Base-by-base conservation (phyloP, 305 asterid species). In the Andrographis paniculata region DNA sequence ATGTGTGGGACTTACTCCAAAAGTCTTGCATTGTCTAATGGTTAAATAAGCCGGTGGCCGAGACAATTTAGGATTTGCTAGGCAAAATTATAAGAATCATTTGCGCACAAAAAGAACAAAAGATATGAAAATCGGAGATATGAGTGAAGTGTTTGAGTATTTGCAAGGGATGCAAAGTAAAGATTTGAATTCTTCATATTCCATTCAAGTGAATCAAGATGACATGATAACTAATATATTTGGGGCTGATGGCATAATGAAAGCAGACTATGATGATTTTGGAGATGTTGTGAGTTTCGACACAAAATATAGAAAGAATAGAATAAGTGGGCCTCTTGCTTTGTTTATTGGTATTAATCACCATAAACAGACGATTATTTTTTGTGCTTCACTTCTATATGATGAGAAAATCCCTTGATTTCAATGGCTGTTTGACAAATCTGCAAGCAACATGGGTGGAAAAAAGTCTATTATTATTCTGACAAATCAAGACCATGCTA, bases 271-370 rank as follows among this genome's bases (percentile, higher is more conserved):
- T 24, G 20, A 17, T 20, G 12, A 1, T 51, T 59, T 52, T 14
- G 59, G 48, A 40, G 65, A 35, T n/a, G 42, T 51, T 5, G 38
- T 51, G 3, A 12, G 27, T 6, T 59, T 51, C 39, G 48, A 59
- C 3, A 52, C 42, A 1, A 59, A 53, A 0, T 59, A 33, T 23
- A 3, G 28, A 5, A 50, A n/a, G 7, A 43, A 44, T 41, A 24
- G 9, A 8, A 31, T 43, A 0, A 9, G 48, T 17, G 13, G 16
- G 4, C 56, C 51, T 4, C 19, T 49, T 9, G 56, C 14, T 12
- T 30, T 42, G 1, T 50, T 45, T 28, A 40, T 51, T 9, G 50
- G 51, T 3, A 16, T 17, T 2, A 63, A 56, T 20, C 53, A 56
- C 15, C 60, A 51, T 17, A 45, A 16, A 16, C 44, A 45, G 22